A percentile compares a stretch with the other conserved stretches of the same genome.
Evolutionary conservation across 225 moss, liverwort and hornwort species (phyloP).

Genomic region (Physcomitrellopsis africana): DNA sequence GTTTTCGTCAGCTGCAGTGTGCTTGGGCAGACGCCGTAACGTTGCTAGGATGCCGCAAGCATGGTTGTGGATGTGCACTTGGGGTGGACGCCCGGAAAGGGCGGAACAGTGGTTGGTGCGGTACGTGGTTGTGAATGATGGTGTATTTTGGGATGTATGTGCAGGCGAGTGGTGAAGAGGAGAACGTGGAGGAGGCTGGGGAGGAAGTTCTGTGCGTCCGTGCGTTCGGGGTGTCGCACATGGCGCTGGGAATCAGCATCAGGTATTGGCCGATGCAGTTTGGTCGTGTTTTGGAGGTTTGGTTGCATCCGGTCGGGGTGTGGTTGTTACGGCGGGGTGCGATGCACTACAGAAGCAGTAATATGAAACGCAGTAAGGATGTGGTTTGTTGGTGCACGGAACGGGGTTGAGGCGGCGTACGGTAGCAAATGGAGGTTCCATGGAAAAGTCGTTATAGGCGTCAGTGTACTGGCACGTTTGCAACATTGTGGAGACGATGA

Average conservation of each 20-base stretch:
- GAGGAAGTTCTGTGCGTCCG: conserved; percentile 94
- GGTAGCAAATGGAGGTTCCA: no score
- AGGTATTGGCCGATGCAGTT: conserved; percentile 48
- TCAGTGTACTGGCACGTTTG: no score
- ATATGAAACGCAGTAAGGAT: no score
- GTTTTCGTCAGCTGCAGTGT: background rate
- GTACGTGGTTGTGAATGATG: conserved; percentile 5
- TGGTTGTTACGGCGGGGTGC: no score
- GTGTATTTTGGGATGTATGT: conserved; percentile 21
- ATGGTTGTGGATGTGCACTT: conserved; percentile 15
- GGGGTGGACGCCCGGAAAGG: background rate
- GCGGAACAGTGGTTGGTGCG: background rate
- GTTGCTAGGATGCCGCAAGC: conserved; percentile 8
- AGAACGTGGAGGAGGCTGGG: conserved; percentile 61
- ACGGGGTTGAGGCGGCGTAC: no score
- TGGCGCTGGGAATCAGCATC: conserved; percentile 93
- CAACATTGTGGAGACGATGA: no score
- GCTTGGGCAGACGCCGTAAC: no score
- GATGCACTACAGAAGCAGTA: no score
- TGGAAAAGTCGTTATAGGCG: no score
- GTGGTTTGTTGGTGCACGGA: no score
- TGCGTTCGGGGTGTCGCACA: conserved; percentile 87
- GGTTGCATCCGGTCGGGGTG: no score
- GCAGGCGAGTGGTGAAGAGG: conserved; percentile 42
- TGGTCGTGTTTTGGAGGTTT: no score